Conservation (phyloP, 352 stramenopile genomes). For the Globisporangium nagaii region DNA sequence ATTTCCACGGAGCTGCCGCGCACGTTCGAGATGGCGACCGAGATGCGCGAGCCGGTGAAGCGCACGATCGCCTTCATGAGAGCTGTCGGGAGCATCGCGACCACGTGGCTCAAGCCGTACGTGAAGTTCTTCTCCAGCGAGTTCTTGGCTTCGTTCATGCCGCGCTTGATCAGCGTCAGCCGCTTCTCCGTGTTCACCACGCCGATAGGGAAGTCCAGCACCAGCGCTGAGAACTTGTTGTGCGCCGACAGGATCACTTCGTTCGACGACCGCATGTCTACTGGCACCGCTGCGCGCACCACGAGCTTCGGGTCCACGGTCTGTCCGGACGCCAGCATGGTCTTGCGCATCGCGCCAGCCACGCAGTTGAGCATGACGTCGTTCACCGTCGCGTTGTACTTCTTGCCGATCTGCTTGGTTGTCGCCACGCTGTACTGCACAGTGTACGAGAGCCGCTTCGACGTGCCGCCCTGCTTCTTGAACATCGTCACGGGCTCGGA, state of each 20-base stretch:
- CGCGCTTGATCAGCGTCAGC: conserved; percentile 33
- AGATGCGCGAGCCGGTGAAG: conserved; percentile 51
- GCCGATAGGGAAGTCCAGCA: conserved; percentile 70
- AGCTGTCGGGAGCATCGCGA: conserved; percentile 46
- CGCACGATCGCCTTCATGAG: conserved; percentile 50
- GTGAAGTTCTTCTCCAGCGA: conserved; percentile 78
- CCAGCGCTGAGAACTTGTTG: conserved; percentile 78
- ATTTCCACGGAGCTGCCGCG: conserved; percentile 47
- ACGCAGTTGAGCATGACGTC: conserved; percentile 80
- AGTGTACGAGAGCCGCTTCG: conserved; percentile 69
- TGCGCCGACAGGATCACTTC: conserved; percentile 52
- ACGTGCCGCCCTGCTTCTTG: conserved; percentile 47
- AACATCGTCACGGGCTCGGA: conserved; percentile 59
- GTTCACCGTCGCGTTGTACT: conserved; percentile 64
- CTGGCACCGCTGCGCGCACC: conserved; percentile 65
- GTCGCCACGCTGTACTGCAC: conserved; percentile 63
- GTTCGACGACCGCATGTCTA: conserved; percentile 71
- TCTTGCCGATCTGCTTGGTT: conserved; percentile 71
- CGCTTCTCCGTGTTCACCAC: conserved; percentile 38
- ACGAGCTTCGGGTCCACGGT: conserved; percentile 36
- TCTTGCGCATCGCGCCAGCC: conserved; percentile 67
- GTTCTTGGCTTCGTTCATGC: conserved; percentile 76
- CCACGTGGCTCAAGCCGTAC: conserved; percentile 48
- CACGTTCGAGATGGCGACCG: conserved; percentile 68
- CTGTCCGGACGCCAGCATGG: conserved; percentile 36